Conservation (phyloP, 2,329 filamentous ascomycete genomes). For the Myriosclerotinia scirpicola region DNA sequence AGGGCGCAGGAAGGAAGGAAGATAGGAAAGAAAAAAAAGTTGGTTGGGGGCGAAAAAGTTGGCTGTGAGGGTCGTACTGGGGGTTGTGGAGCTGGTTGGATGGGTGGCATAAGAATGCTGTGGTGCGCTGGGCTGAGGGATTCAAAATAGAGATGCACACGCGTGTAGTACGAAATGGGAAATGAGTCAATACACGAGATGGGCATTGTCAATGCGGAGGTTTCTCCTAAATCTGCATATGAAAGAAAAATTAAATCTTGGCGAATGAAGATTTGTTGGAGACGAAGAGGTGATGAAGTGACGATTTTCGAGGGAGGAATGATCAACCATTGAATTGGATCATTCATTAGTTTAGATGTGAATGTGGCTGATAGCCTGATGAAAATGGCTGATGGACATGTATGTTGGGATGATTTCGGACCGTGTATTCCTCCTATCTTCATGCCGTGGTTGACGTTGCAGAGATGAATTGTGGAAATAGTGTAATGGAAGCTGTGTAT, state of each 20-base stretch:
- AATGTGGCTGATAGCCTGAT: not conserved
- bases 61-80: not conserved
- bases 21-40: not conserved
- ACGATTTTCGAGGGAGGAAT: not conserved
- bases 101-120: not conserved
- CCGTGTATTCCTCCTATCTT: not conserved
- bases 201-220: not conserved
- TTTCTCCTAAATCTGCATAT: not conserved
- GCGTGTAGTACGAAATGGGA: not conserved
- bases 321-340: too few species aligned
- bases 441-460: not conserved
- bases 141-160: not conserved
- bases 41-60: slow-evolving; percentile 4
- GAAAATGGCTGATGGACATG: not conserved
- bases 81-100: not conserved
- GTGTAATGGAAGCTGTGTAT: not conserved
- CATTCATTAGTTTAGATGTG: not conserved
- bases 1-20: not conserved
- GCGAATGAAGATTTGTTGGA: not conserved
- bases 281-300: not conserved
- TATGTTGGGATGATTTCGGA: not conserved
- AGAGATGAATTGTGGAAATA: not conserved
- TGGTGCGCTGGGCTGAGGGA: not conserved
- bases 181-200: not conserved
- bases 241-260: not conserved